A percentile compares a stretch with the other conserved stretches of the same genome.
Conservation (phyloP, 2,329 filamentous ascomycete species). For the Colletotrichum spaethianum region DNA sequence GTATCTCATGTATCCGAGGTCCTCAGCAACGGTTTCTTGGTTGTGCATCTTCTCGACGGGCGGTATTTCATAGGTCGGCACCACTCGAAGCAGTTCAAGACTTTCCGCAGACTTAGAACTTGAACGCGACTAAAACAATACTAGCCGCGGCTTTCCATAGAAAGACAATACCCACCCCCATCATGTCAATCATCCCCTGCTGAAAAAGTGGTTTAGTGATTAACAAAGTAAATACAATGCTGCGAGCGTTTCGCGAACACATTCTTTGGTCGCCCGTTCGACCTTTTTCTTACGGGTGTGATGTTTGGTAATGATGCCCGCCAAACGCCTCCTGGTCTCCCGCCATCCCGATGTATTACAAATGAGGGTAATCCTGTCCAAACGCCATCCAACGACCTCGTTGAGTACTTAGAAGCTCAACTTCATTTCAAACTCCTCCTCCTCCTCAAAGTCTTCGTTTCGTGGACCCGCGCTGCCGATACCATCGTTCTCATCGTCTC, state of each 20-base stretch:
- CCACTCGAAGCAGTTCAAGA: neutral
- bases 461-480: constrained; percentile 47
- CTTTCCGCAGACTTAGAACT: neutral
- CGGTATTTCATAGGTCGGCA: neutral
- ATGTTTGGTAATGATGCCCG: constrained; percentile 30
- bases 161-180: constrained; percentile 2
- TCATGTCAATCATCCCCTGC: neutral
- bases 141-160: neutral
- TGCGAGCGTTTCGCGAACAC: constrained; percentile 12
- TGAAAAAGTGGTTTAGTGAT: constrained; percentile 1
- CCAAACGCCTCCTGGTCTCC: constrained; percentile 35
- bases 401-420: constrained; percentile 46
- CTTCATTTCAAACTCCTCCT: constrained; percentile 70
- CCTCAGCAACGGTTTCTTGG: neutral
- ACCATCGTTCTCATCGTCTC: constrained; percentile 61
- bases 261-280: constrained; percentile 7
- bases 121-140: constrained; percentile 11
- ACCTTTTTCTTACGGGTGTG: constrained; percentile 10
- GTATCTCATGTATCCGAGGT: neutral
- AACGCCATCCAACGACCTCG: constrained; percentile 25
- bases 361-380: constrained; percentile 28
- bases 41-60: neutral
- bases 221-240: constrained; percentile 30
- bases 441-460: constrained; percentile 63
- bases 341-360: constrained; percentile 20